phyloP scores from a whole-genome alignment of 2,329 filamentous ascomycete genomes.

The Aspergillus chevalieri region DNA sequence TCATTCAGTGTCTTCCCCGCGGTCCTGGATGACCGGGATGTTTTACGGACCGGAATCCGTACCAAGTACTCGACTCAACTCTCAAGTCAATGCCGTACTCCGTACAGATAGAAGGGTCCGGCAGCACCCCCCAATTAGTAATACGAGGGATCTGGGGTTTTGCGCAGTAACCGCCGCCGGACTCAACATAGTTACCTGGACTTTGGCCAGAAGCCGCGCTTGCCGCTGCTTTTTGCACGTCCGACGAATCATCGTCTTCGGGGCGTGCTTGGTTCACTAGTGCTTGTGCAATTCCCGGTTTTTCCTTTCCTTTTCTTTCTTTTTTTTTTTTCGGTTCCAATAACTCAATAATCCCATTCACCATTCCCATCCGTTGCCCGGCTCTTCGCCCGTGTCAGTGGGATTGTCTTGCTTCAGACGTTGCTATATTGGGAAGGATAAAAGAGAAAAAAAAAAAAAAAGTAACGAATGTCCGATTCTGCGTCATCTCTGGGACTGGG shows the following conservation, averaged over 20 bases:
- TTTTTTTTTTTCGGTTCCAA: background rate
- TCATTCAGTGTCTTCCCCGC: no score
- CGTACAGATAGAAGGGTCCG: background rate
- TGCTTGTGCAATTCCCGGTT: background rate
- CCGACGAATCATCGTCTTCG: background rate
- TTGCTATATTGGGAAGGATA: background rate
- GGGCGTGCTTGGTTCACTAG: background rate
- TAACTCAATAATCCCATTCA: background rate
- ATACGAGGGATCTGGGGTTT: constrained; percentile 19
- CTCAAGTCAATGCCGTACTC: no score
- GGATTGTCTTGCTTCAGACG: no score
- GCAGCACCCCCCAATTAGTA: background rate
- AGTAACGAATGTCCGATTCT: background rate
- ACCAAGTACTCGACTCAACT: no score
- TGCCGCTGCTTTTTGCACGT: constrained; percentile 22
- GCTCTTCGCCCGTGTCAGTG: no score
- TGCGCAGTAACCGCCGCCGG: constrained; percentile 28
- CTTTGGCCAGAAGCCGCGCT: constrained; percentile 33
- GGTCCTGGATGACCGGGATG: no score
- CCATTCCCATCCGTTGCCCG: background rate
- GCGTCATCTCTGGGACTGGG: background rate
- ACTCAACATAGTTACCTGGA: background rate
- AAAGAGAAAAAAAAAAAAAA: constrained; percentile 2
- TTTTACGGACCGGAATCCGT: no score
- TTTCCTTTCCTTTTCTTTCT: no score